A percentile compares a stretch with the other conserved stretches of the same genome.
These are phyloP conservation scores for Alternaria alternata DNA, from an alignment of 2,329 filamentous ascomycete genomes.

Conservation along the genomic window DNA sequence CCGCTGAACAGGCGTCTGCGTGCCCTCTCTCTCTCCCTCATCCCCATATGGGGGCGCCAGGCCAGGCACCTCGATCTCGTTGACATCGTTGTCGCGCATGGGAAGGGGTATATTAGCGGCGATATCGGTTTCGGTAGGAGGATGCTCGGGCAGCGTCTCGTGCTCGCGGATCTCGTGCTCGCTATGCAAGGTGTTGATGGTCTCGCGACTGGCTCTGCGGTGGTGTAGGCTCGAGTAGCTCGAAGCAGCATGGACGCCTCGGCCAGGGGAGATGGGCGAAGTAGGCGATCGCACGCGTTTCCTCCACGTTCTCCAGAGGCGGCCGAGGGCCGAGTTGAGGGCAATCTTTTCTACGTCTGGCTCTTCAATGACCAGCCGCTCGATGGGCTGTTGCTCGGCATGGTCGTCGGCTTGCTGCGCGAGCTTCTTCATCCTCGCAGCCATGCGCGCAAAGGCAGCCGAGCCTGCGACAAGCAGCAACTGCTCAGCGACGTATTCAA, in stretches of 20 bases:
- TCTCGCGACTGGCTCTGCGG: slow-evolving; percentile 41
- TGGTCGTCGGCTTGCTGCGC: slow-evolving; percentile 49
- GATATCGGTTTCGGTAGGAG: slow-evolving; percentile 55
- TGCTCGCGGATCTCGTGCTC: slow-evolving; percentile 26
- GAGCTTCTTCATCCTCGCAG: slow-evolving; percentile 51
- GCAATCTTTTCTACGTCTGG: slow-evolving; percentile 92
- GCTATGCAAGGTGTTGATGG: slow-evolving; percentile 29
- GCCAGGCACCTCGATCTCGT: slow-evolving; percentile 82
- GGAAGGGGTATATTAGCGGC: slow-evolving; percentile 74
- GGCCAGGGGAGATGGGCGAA: slow-evolving; percentile 34
- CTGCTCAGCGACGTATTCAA: slow-evolving; percentile 94
- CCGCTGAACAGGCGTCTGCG: slow-evolving; percentile 36
- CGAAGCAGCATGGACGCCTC: slow-evolving; percentile 35
- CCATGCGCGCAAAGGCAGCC: slow-evolving; percentile 74
- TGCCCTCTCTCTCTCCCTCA: slow-evolving; percentile 41
- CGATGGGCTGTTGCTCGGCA: slow-evolving; percentile 63
- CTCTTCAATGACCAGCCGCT: slow-evolving; percentile 84
- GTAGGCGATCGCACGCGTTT: slow-evolving; percentile 71
- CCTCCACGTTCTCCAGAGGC: slow-evolving; percentile 95
- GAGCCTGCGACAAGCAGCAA: slow-evolving; percentile 87
- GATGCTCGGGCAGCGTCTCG: slow-evolving; percentile 51
- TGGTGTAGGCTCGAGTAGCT: slow-evolving; percentile 44
- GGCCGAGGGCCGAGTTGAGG: slow-evolving; percentile 84
- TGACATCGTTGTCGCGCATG: slow-evolving; percentile 70
- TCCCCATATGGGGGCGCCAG: slow-evolving; percentile 72